Base-by-base conservation (phyloP, 2,329 filamentous ascomycete genomes). In the Aphanoascus verrucosus region DNA sequence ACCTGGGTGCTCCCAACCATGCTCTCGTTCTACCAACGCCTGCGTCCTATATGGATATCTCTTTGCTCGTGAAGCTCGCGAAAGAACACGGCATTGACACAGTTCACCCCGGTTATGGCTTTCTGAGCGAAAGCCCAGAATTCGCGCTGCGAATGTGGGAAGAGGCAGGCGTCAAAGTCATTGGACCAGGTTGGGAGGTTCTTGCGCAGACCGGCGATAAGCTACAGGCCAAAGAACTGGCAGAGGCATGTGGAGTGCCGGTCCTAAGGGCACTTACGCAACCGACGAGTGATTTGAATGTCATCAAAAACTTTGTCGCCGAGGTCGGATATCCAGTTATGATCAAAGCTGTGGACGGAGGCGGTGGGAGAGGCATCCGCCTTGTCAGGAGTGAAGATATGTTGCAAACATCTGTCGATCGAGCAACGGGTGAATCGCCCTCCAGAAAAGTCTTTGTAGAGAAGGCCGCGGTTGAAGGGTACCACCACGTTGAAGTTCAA, bases 311-410 rank as follows among this genome's bases (percentile, higher is more conserved):
- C 0, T 90, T 90, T 60, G 89, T 86, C 65, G 75, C 62, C 2
- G 46, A 66, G 19, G 67, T 72, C 12, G 76, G 77, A 1, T 76
- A 75, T 43, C 79, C 79, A 0, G 69, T 82, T 42, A 81, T 82
- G 76, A 68, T 83, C 43, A 84, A 84, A 60, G 80, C 80, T n/a
- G 77, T 82, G 2, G 80, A 82, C 62, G 80, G 80, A 1, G 81
- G 80, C 12, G 80, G 80, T 2, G 81, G 81, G 0, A 66, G 79
- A 14, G 81, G 80, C 0, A 83, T 84, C 44, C 72, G 80, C 5
- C 66, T 82, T 0, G 74, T 82, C 5, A 65, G 65, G 1, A 61
- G 63, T 19, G 65, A 72, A 37, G 64, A 65, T 0, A 72, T 75
- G 4, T 64, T 82, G 4, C 66, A 73, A 19, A 68, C 69, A 23